Base-by-base conservation (phyloP, 257 asterid genomes). In the Rehmannia glutinosa region DNA sequence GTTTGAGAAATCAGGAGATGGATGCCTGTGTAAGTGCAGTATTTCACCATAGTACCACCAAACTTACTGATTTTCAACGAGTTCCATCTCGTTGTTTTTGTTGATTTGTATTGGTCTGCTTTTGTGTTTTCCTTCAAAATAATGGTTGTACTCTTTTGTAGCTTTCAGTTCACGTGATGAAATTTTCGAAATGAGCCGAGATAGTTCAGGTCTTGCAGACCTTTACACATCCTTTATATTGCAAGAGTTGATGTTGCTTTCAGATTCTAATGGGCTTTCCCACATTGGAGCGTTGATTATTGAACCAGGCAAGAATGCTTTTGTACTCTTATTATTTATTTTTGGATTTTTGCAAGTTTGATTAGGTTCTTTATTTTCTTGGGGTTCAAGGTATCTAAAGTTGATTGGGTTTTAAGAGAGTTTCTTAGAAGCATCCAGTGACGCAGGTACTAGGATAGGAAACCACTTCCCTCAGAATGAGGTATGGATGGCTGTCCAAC, bases 251-350 rank as follows among this genome's bases (percentile, higher is more conserved):
- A 70, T 59, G 47, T 49, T 58, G 54, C 66, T 72, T 58, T 74
- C 71, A 68, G 87, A 78, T 66, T 64, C 84, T 46, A 57, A 71
- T n/a, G 79, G 72, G 16, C 59, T 56, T 75, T 71, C 81, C 55
- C 77, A 36, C 30, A 76, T 89, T 69, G 97, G 95, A 75, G 93
- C 97, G 63, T 78, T 94, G 81, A 87, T 94, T 71, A 61, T 87
- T 75, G 99, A 94, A 80, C 99, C 99, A 81, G 96, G 96, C 76
- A 85, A 83, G 83, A 42, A 52, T 47, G 21, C 17, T 57, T 49
- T 76, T 69, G 45, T 25, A 35, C 62, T 12, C 33, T 64, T 25
- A 8, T 60, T 67, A 13, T 42, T 28, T 43, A 8, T 25, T 54
- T 58, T 27, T 51, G 21, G 36, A 36, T 24, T 45, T 43, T 69